Evolutionary conservation across 805 yeast genomes (phyloP).

Genomic region (Tetrapisispora phaffii): DNA sequence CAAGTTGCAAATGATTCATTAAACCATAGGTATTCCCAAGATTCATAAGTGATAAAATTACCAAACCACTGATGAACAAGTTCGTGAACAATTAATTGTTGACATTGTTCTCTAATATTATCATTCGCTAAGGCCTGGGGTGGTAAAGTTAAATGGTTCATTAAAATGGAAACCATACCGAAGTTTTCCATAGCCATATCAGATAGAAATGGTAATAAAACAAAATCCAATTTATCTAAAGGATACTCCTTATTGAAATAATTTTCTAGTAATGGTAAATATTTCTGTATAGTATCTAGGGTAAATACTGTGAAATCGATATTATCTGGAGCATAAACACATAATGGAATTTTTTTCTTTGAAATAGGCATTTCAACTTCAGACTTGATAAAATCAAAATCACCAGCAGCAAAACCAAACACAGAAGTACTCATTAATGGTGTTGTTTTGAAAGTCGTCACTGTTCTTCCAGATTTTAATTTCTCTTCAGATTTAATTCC

Average conservation of each 20-base stretch:
- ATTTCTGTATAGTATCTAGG: conserved; percentile 36
- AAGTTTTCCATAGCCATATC: conserved; percentile 81
- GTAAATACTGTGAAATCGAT: conserved; percentile 40
- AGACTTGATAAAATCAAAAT: conserved; percentile 44
- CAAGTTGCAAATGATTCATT: conserved; percentile 75
- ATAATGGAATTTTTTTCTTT: conserved; percentile 34
- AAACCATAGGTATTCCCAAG: conserved; percentile 63
- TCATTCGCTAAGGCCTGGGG: conserved; percentile 23
- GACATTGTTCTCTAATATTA: conserved; percentile 28
- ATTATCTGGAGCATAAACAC: conserved; percentile 45
- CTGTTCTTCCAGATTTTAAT: conserved; percentile 11
- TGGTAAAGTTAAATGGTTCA: conserved; percentile 38
- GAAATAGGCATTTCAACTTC: conserved; percentile 13
- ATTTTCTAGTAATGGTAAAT: conserved; percentile 40
- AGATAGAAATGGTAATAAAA: conserved; percentile 57
- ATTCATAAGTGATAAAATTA: conserved; percentile 53
- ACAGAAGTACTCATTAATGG: conserved; percentile 54
- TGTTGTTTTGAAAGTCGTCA: conserved; percentile 40
- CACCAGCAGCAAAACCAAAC: conserved; percentile 63
- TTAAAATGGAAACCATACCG: conserved; percentile 54
- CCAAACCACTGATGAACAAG: conserved; percentile 78
- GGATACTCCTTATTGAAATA: conserved; percentile 44
- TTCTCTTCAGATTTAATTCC: neutral
- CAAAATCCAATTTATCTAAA: conserved; percentile 53
- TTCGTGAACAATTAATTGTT: conserved; percentile 61